phyloP scores from a whole-genome alignment of 805 yeast genomes.

The Kodamaea neixiangensis region DNA sequence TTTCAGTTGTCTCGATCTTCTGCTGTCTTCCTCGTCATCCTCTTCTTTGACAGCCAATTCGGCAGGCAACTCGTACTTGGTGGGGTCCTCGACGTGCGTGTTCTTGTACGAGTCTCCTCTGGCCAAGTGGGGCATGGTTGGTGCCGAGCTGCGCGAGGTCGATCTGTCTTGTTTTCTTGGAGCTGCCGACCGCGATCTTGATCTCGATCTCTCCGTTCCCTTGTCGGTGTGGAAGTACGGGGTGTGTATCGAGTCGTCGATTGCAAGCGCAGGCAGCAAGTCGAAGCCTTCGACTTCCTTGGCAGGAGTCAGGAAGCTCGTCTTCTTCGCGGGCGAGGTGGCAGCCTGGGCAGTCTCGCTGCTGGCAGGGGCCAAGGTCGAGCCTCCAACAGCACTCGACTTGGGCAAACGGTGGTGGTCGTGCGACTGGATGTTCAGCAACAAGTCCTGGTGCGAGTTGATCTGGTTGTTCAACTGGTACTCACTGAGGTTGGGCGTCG shows the following conservation, averaged over 20 bases:
- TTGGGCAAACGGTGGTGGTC: constrained; percentile 37
- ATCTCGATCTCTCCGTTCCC: constrained; percentile 32
- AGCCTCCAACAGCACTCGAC: not conserved
- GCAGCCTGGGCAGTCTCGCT: not conserved
- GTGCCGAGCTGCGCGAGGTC: constrained; percentile 25
- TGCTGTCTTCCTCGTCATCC: constrained; percentile 35
- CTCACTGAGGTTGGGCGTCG: constrained; percentile 47
- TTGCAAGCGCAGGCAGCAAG: constrained; percentile 3
- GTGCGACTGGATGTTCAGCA: constrained; percentile 35
- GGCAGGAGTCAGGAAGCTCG: constrained; percentile 12
- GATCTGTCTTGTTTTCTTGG: constrained; percentile 20
- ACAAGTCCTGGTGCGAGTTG: constrained; percentile 35
- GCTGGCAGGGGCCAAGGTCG: not conserved
- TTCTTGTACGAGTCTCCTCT: constrained; percentile 76
- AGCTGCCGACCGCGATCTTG: constrained; percentile 11
- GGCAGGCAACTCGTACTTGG: constrained; percentile 45
- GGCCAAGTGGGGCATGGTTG: constrained; percentile 61
- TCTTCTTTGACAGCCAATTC: constrained; percentile 28
- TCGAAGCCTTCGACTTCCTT: constrained; percentile 9
- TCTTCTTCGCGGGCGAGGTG: constrained; percentile 3
- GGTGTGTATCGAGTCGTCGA: constrained; percentile 24
- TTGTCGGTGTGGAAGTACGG: constrained; percentile 36
- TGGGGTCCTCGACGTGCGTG: constrained; percentile 48
- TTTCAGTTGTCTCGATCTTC: constrained; percentile 39
- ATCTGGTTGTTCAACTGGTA: constrained; percentile 45